These are phyloP conservation scores for Fusarium mangiferae DNA, from an alignment of 2,329 filamentous ascomycete species.

Conservation along the genomic window DNA sequence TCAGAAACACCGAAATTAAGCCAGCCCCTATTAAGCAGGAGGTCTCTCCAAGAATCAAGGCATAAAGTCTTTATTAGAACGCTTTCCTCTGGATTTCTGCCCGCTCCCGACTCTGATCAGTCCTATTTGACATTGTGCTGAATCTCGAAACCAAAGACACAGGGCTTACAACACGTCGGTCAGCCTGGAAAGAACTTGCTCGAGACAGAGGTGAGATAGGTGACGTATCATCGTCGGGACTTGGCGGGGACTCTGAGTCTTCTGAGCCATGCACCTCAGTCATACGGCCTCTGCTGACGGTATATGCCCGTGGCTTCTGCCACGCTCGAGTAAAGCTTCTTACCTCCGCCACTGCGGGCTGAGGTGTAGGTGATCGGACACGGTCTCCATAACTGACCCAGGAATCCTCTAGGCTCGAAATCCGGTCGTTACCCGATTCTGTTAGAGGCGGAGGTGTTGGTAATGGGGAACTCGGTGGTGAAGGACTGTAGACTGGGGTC, in stretches of 20 bases:
- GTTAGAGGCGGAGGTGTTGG: neutral
- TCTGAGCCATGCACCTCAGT: slow-evolving; percentile 10
- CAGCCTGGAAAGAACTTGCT: neutral
- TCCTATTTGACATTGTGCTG: slow-evolving; percentile 10
- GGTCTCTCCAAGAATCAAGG: neutral
- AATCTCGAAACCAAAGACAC: slow-evolving; percentile 16
- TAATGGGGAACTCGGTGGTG: neutral
- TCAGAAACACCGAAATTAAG: slow-evolving; percentile 19
- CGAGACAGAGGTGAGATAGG: slow-evolving; percentile 17
- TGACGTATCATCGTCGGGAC: neutral
- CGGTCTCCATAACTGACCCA: slow-evolving; percentile 36
- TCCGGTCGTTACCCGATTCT: slow-evolving; percentile 11
- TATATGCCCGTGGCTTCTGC: slow-evolving; percentile 40
- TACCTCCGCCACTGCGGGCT: slow-evolving; percentile 40
- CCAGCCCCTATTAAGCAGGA: slow-evolving; percentile 2
- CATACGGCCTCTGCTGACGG: slow-evolving; percentile 24
- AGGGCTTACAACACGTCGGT: slow-evolving; percentile 12
- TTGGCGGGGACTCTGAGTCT: neutral
- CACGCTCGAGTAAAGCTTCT: slow-evolving; percentile 36
- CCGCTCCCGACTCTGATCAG: neutral
- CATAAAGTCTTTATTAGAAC: neutral
- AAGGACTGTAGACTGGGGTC: neutral
- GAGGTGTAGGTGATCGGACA: slow-evolving; percentile 38
- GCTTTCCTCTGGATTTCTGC: neutral
- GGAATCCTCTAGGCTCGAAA: slow-evolving; percentile 11